Evolutionary conservation across 352 stramenopile species (phyloP), one percentile per base, ranked within the genome.

Genomic region (Pythium insidiosum): DNA sequence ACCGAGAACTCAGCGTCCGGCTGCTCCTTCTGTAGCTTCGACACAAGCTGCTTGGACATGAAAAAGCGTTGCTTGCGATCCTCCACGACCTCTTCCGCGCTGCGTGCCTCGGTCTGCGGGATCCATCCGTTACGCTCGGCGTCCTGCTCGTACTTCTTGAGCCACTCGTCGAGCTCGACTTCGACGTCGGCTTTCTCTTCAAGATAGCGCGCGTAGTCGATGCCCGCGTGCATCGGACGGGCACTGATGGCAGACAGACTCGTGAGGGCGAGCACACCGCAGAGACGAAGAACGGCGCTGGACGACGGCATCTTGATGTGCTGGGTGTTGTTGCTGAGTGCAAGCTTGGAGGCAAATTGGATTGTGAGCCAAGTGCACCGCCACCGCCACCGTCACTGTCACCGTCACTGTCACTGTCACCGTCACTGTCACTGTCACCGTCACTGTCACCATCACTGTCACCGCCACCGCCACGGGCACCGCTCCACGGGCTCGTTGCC

Each of bases 131-230:
- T 56, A 16, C 33, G 31, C 24, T 44, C 22, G 11, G 16, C 38
- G 18, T 11, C 9, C 20, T 36, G 22, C 5, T 48, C 10, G 35
- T 55, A 72, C 34, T 56, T 54, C 24, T 42, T 51, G 21, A 74
- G 44, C 63, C 63, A 79, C 23, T 58, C 50, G 0, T 66, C 37
- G 45, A 74, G 36, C 34, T 75, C 64, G 6, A 30, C 19, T 3
- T 47, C 50, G 10, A 77, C 38, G 7, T 51, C 38, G 22, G 66
- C 45, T 40, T 64, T 61, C 42, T 75, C 63, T 36, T 53, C 51
- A 26, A 80, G 57, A 29, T 80, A 80, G 1, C 60, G 62, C 30
- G 63, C 37, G 28, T 68, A 66, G 21, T 63, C 38, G 6, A 53
- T 48, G 12, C 33, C 45, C 3, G 30, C 41, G 28, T 64, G 24